Percentiles rank a stretch among this genome's conserved stretches.
phyloP scores from a whole-genome alignment of 257 asterid species.

The Ehretia macrophylla region DNA sequence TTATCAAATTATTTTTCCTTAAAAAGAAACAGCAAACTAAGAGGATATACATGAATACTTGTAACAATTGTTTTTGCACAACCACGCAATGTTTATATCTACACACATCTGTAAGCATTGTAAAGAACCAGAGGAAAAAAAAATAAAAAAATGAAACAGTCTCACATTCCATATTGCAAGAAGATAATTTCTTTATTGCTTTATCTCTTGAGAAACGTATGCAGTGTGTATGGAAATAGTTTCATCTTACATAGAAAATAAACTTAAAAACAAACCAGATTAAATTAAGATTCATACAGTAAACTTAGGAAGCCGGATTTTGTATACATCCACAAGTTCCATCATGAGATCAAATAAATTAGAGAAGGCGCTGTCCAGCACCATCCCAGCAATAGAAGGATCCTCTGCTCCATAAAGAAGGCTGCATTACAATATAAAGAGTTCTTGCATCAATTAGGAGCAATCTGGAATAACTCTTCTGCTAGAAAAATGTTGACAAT shows the following conservation, averaged over 20 bases:
- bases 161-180: too few relatives aligned
- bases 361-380: conserved; percentile 97
- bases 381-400: conserved; percentile 98
- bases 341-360: conserved; percentile 90
- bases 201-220: background rate
- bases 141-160: too few relatives aligned
- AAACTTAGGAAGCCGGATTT: conserved; percentile 86
- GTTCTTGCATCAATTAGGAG: background rate
- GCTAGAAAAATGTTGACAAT: background rate
- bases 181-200: background rate
- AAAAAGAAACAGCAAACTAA: too few relatives aligned
- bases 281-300: conserved; percentile 46
- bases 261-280: background rate
- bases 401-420: conserved; percentile 98
- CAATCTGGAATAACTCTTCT: background rate
- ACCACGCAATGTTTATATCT: too few relatives aligned
- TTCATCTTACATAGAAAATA: background rate
- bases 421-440: conserved; percentile 43
- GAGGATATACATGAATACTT: too few relatives aligned
- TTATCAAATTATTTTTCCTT: too few relatives aligned
- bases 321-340: conserved; percentile 94
- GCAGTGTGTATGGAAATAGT: background rate
- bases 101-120: too few relatives aligned
- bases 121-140: too few relatives aligned
- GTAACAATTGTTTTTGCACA: too few relatives aligned